phyloP scores from a whole-genome alignment of 2,329 filamentous ascomycete species.

The Pyrenophora graminea region DNA sequence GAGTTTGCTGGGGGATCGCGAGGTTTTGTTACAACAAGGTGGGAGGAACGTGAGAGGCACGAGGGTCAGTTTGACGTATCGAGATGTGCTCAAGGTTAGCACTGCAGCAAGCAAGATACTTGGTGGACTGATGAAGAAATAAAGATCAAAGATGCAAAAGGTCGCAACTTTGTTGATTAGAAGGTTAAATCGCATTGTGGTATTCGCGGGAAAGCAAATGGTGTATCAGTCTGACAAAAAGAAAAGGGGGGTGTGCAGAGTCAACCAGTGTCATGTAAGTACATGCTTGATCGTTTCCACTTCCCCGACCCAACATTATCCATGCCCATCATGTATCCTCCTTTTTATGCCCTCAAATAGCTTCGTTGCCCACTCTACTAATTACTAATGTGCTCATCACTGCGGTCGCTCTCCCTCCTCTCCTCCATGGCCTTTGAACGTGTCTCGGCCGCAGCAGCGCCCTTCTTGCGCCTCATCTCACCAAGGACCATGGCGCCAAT shows the following conservation, averaged over 20 bases:
- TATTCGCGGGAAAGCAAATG: no score
- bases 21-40: slow-evolving; percentile 45
- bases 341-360: no score
- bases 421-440: slow-evolving; percentile 24
- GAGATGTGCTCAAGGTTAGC: slow-evolving; percentile 70
- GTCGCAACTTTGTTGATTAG: no score
- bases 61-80: slow-evolving; percentile 76
- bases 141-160: neutral
- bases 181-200: no score
- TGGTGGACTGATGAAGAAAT: slow-evolving; percentile 20
- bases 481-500: slow-evolving; percentile 37
- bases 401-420: slow-evolving; percentile 3
- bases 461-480: slow-evolving; percentile 29
- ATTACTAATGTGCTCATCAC: neutral
- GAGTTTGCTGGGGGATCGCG: slow-evolving; percentile 62
- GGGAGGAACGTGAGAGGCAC: slow-evolving; percentile 63
- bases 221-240: no score
- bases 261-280: no score
- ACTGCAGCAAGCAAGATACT: slow-evolving; percentile 39
- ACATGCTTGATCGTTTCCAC: no score
- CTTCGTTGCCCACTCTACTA: no score
- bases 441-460: neutral
- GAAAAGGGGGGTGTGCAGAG: neutral
- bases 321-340: no score
- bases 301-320: no score